Evolutionary conservation across 768 basidiomycete species (phyloP), one percentile per base, ranked within the genome.

Genomic region (Calvatia gigantea): DNA sequence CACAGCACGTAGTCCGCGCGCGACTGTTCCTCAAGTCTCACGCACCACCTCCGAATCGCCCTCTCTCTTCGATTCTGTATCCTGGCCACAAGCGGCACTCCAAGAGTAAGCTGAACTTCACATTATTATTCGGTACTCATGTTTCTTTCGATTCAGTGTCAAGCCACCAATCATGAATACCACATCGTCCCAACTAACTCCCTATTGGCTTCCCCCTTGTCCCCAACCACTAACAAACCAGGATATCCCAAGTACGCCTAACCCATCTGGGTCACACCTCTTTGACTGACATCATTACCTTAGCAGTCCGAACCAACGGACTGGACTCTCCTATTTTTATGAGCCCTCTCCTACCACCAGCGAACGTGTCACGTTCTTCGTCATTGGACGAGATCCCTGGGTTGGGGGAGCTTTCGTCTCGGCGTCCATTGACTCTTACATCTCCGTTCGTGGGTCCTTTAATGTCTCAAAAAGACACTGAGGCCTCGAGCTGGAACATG

Each of bases 351-450:
- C 33, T 48, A 15, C 54, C 54, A 14, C 54, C 54, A 7, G 8
- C 37, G 12, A 38, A 15, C 15, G 15, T 27, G 15, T 47, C 45
- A 14, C 54, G 54, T 11, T 47, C 54, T 2, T 11, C 45, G 15
- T 55, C 54, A 2, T 35, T 28, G 8, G 54, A 55, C n/a, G 54
- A 55, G 15, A 55, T 55, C 19, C 54, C 54, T 4, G 54, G 54
- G 23, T 21, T 55, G 14, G 54, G 54, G 6, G 54, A 27, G n/a
- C 54, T 55, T 37, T 55, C 54, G 3, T 38, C 45, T 8, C 25
- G 45, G 11, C 44, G 28, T 21, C 33, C 54, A 7, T 38, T 38
- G 15, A 47, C 27, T 15, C 37, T 47, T 14, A 37, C 37, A 25
- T 27, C 54, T 21, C 44, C 46, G 7, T 47, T 47, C 31, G 38